phyloP scores from a whole-genome alignment of 495 filamentous ascomycete genomes.

The Penicillium argentinense region DNA sequence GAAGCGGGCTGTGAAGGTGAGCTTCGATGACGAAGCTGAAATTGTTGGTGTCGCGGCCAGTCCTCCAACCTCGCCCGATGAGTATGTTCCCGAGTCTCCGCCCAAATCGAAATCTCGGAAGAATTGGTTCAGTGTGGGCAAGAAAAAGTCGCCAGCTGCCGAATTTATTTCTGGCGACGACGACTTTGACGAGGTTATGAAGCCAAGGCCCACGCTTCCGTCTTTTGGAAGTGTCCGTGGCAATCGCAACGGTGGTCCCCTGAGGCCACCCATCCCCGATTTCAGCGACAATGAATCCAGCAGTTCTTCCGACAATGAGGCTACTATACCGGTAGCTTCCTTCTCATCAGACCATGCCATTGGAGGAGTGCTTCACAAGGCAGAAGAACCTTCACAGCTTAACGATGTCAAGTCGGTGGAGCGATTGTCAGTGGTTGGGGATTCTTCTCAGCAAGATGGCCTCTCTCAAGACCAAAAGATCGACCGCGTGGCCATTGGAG shows the following conservation, averaged over 20 bases:
- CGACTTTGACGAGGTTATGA: constrained; percentile 65
- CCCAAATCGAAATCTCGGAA: constrained; percentile 46
- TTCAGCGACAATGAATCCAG: constrained; percentile 42
- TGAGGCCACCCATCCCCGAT: constrained; percentile 18
- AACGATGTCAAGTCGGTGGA: constrained; percentile 14
- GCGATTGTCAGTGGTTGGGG: constrained; percentile 11
- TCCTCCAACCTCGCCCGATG: constrained; percentile 48
- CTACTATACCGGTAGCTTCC: constrained; percentile 18
- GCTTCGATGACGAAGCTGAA: constrained; percentile 76
- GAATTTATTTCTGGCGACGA: constrained; percentile 47
- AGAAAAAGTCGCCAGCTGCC: constrained; percentile 38
- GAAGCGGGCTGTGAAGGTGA: constrained; percentile 75
- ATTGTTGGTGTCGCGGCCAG: constrained; percentile 60
- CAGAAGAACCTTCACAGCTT: constrained; percentile 4
- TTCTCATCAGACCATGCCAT: constrained; percentile 67
- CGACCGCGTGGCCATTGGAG: constrained; percentile 1
- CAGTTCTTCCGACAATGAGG: constrained; percentile 34
- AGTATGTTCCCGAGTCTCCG: constrained; percentile 51
- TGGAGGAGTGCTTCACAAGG: constrained; percentile 53
- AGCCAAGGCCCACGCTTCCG: constrained; percentile 73
- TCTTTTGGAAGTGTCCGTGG: constrained; percentile 80
- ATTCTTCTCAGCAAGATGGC: background rate
- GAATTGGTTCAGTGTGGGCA: constrained; percentile 56
- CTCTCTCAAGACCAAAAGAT: background rate
- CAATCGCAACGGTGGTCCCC: constrained; percentile 29